Percentiles rank a stretch among this genome's conserved stretches.
Conservation (phyloP, 495 filamentous ascomycete species). For the Aspergillus haitiensis region DNA sequence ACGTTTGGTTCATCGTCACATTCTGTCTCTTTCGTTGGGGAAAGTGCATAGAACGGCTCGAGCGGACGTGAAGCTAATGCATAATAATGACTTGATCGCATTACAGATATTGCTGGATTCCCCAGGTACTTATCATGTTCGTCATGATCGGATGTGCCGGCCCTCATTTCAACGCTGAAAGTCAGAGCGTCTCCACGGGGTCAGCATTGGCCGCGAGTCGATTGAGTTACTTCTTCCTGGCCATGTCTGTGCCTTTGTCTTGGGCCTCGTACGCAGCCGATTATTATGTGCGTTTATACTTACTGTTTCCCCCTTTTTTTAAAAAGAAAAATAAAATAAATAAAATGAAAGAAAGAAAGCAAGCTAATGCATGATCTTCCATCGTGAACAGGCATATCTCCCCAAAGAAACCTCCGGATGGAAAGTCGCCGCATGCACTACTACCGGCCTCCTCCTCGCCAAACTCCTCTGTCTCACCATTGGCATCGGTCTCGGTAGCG, state of each 20-base stretch:
- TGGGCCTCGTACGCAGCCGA: slow-evolving; percentile 51
- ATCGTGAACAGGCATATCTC: neutral
- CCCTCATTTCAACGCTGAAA: slow-evolving; percentile 54
- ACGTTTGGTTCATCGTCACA: neutral
- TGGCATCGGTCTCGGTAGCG: slow-evolving; percentile 65
- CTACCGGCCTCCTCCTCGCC: slow-evolving; percentile 48
- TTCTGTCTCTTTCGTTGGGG: neutral
- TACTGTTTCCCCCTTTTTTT: neutral
- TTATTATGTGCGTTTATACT: slow-evolving; percentile 51
- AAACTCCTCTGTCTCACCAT: slow-evolving; percentile 58
- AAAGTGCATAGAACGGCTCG: too few species aligned
- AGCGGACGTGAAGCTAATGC: too few species aligned
- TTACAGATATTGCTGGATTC: slow-evolving; percentile 45
- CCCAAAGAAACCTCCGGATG: slow-evolving; percentile 43
- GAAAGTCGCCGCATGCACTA: slow-evolving; percentile 43
- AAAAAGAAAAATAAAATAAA: too few species aligned
- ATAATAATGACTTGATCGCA: neutral
- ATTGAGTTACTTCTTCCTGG: slow-evolving; percentile 62
- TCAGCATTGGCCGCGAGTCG: slow-evolving; percentile 36
- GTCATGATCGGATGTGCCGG: slow-evolving; percentile 61
- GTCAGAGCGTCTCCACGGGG: slow-evolving; percentile 21
- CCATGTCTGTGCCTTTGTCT: slow-evolving; percentile 54
- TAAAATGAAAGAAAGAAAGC: neutral
- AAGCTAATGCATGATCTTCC: neutral
- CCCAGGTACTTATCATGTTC: slow-evolving; percentile 56